phyloP scores from a whole-genome alignment of 169 alveolate species.

The Plasmodium vinckei region DNA sequence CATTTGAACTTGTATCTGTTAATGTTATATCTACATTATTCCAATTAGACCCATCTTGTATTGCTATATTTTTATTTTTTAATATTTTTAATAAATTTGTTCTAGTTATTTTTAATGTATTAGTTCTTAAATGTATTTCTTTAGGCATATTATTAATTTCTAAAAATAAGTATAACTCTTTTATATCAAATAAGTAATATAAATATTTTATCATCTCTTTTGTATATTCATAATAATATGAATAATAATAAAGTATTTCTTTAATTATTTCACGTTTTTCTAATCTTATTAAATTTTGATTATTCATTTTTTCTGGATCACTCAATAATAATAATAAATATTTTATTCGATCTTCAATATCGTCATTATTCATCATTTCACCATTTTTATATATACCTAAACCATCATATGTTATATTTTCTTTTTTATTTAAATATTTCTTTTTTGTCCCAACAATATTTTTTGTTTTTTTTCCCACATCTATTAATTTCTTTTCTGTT shows the following conservation, averaged over 20 bases:
- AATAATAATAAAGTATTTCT: constrained; percentile 43
- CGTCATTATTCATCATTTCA: constrained; percentile 41
- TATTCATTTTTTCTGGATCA: constrained; percentile 19
- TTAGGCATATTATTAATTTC: constrained; percentile 43
- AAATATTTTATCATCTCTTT: constrained; percentile 88
- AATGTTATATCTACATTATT: constrained; percentile 91
- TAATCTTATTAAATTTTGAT: not conserved
- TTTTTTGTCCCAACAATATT: constrained; percentile 13
- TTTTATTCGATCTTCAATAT: constrained; percentile 73
- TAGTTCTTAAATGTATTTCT: constrained; percentile 53
- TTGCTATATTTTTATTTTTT: constrained; percentile 94
- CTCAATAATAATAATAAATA: constrained; percentile 34
- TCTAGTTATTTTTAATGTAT: constrained; percentile 94
- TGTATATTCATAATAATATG: constrained; percentile 92
- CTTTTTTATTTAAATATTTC: constrained; percentile 31
- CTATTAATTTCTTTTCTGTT: not conserved
- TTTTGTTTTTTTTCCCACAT: not conserved
- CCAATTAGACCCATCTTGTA: constrained; percentile 87
- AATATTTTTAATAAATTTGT: constrained; percentile 94
- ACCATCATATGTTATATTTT: constrained; percentile 24
- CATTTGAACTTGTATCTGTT: constrained; percentile 94
- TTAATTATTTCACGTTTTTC: constrained; percentile 26
- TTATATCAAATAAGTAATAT: constrained; percentile 41
- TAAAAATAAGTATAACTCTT: constrained; percentile 28
- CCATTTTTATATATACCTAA: constrained; percentile 56